These are phyloP conservation scores for Plantago elongata DNA, from an alignment of 257 asterid species.

Conservation along the genomic window DNA sequence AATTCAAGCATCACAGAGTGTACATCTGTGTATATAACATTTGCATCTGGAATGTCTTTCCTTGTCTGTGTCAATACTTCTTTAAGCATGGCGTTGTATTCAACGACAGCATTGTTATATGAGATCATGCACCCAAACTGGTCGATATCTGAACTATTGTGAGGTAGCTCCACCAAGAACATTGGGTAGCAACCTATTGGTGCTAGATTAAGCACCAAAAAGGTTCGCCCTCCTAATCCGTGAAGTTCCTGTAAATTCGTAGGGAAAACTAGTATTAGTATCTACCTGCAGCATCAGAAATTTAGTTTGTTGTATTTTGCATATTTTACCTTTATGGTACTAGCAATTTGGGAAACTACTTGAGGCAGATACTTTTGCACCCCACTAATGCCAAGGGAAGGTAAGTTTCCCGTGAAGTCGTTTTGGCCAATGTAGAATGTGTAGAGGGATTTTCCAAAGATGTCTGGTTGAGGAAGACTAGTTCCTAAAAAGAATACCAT, in stretches of 20 bases:
- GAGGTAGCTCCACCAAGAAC: conserved; percentile 56
- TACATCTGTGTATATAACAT: conserved; percentile 50
- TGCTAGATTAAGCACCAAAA: conserved; percentile 62
- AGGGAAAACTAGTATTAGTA: background rate
- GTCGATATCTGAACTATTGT: conserved; percentile 48
- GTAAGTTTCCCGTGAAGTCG: conserved; percentile 62
- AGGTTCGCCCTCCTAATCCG: conserved; percentile 59
- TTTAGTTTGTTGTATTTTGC: background rate
- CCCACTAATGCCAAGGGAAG: conserved; percentile 45
- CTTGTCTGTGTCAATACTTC: conserved; percentile 42
- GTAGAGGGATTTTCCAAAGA: conserved; percentile 66
- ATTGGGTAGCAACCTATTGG: conserved; percentile 85
- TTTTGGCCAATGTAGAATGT: conserved; percentile 84
- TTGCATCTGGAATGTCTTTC: conserved; percentile 42
- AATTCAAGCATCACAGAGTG: conserved; percentile 60
- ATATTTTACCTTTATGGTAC: conserved; percentile 54
- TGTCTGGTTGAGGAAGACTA: conserved; percentile 44
- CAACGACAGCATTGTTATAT: conserved; percentile 55
- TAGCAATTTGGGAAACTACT: conserved; percentile 60
- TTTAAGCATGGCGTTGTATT: conserved; percentile 60
- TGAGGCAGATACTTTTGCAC: conserved; percentile 51
- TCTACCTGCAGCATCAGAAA: background rate
- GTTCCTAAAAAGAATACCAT: conserved; percentile 22
- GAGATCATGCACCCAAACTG: conserved; percentile 67
- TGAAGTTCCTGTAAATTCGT: conserved; percentile 47